Evolutionary conservation across 139 green algal species (phyloP).

Genomic region (Parachlorella kessleri): DNA sequence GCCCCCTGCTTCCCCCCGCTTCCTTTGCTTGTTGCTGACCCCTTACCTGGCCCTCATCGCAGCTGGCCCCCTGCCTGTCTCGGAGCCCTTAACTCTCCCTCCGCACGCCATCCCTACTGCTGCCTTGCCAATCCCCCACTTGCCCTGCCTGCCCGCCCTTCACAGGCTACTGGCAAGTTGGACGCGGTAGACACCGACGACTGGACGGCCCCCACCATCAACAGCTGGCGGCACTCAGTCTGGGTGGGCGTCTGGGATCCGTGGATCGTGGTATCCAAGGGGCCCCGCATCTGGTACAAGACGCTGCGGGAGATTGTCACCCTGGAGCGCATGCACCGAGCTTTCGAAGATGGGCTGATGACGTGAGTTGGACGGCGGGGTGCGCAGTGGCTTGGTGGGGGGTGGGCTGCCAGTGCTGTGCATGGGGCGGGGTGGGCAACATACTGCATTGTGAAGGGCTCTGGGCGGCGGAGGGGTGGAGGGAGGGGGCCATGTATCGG

Average conservation of each 20-base stretch:
- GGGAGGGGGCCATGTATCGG: no score
- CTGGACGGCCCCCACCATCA: slow-evolving; percentile 88
- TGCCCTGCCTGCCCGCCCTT: not conserved
- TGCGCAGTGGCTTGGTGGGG: no score
- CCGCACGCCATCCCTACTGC: not conserved
- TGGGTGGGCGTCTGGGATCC: slow-evolving; percentile 94
- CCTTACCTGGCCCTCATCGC: not conserved
- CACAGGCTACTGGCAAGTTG: slow-evolving; percentile 69
- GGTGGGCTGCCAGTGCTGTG: not conserved
- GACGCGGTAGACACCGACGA: slow-evolving; percentile 62
- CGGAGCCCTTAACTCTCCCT: not conserved
- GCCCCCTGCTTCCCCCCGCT: not conserved
- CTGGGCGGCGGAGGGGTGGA: no score
- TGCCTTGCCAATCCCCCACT: no score
- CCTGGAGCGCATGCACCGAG: slow-evolving; percentile 93
- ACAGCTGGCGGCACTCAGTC: slow-evolving; percentile 91
- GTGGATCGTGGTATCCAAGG: slow-evolving; percentile 92
- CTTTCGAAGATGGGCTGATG: slow-evolving; percentile 85
- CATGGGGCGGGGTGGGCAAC: no score
- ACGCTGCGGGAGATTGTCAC: slow-evolving; percentile 90
- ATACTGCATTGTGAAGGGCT: no score
- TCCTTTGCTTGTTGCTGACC: not conserved
- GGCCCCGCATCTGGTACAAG: slow-evolving; percentile 70
- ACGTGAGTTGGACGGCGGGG: no score
- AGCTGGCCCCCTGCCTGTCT: not conserved